phyloP scores from a whole-genome alignment of 208 protist species.

The Angomonas desouzai region DNA sequence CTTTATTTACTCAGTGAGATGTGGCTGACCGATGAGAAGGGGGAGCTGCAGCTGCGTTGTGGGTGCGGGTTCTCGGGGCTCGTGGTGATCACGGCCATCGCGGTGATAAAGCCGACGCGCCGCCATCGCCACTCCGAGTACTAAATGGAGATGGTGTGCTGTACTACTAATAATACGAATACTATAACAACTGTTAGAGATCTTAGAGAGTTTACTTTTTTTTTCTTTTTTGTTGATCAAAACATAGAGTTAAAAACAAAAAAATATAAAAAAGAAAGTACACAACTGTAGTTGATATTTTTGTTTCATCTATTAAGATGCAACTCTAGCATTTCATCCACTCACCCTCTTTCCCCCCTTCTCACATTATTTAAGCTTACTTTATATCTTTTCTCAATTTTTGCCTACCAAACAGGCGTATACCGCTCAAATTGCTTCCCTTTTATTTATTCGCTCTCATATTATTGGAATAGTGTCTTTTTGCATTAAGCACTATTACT shows the following conservation, averaged over 20 bases:
- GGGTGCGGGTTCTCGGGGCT: conserved; percentile 43
- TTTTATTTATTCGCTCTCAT: too few relatives aligned
- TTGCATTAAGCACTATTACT: too few relatives aligned
- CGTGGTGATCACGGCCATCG: conserved; percentile 26
- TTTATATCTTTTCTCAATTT: conserved; percentile 2
- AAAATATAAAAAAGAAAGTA: conserved; percentile 11
- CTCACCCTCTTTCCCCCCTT: conserved; percentile 18
- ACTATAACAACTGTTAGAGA: too few relatives aligned
- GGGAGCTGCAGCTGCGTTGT: conserved; percentile 15
- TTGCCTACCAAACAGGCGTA: too few relatives aligned
- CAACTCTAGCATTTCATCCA: too few relatives aligned
- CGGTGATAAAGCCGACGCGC: conserved; percentile 19
- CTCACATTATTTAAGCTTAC: conserved; percentile 2
- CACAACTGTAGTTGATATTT: too few relatives aligned
- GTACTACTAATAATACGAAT: too few relatives aligned
- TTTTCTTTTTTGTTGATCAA: conserved; percentile 9
- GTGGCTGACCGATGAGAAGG: conserved; percentile 20
- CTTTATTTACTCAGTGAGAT: conserved; percentile 40
- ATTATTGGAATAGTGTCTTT: too few relatives aligned
- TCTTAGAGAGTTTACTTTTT: too few relatives aligned
- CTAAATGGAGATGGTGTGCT: too few relatives aligned
- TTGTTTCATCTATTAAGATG: too few relatives aligned
- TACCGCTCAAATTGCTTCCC: too few relatives aligned
- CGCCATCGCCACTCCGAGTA: background rate
- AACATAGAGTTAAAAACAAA: conserved; percentile 9